Evolutionary conservation across 2,329 filamentous ascomycete species (phyloP).

Genomic region (Colletotrichum graminicola): DNA sequence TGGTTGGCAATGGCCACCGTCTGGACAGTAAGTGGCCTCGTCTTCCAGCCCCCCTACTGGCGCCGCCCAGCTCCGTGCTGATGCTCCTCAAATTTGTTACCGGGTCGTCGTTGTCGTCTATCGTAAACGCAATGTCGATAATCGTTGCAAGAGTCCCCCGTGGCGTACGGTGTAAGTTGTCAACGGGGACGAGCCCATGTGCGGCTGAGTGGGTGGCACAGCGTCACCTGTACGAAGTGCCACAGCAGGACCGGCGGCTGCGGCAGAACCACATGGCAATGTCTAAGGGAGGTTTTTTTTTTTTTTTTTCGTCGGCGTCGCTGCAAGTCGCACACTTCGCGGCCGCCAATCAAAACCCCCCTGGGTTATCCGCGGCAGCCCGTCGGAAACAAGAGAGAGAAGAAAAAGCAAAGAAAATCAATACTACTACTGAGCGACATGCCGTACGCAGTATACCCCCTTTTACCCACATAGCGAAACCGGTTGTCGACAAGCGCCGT

Average conservation of each 20-base stretch:
- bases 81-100: background rate
- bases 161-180: constrained; percentile 9
- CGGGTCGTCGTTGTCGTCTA: background rate
- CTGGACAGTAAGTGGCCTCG: constrained; percentile 4
- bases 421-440: background rate
- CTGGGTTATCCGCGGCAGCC: constrained; percentile 2
- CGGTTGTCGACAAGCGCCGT: constrained; percentile 10
- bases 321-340: constrained; percentile 1
- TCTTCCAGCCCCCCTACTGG: background rate
- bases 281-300: constrained; percentile 23
- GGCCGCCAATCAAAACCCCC: background rate
- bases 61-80: constrained; percentile 2
- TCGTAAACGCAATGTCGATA: background rate
- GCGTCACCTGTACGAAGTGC: constrained; percentile 21
- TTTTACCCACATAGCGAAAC: constrained; percentile 14
- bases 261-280: constrained; percentile 37
- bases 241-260: background rate
- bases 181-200: background rate
- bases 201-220: constrained; percentile 36
- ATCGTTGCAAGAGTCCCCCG: constrained; percentile 9
- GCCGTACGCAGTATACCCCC: background rate
- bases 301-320: background rate
- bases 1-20: constrained; percentile 7
- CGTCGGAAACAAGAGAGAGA: constrained; percentile 1
- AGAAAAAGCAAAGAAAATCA: background rate